Evolutionary conservation across 78 protist species (phyloP).

Genomic region (Dictyostelium brefeldianum): DNA sequence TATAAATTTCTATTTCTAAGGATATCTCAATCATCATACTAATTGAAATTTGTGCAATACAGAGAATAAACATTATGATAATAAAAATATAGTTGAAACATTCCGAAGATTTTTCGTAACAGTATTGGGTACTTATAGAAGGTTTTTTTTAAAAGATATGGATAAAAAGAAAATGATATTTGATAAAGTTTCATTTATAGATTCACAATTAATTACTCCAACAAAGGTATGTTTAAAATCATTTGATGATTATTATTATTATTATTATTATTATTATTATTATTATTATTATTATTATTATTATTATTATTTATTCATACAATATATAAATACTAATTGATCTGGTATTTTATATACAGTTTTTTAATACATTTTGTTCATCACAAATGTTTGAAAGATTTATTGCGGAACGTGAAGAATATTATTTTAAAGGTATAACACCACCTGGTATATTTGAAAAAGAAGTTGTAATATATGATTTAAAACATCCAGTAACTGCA

Average conservation of each 20-base stretch:
- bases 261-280: too few species aligned
- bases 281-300: not conserved
- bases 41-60: not conserved
- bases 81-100: constrained; percentile 67
- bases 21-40: not conserved
- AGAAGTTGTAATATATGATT: constrained; percentile 57
- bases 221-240: constrained; percentile 20
- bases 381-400: constrained; percentile 82
- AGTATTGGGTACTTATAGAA: constrained; percentile 72
- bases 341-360: constrained; percentile 44
- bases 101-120: constrained; percentile 71
- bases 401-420: constrained; percentile 78
- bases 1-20: not conserved
- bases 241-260: not conserved
- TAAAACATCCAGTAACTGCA: constrained; percentile 58
- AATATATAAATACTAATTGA: too few species aligned
- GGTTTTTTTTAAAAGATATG: constrained; percentile 77
- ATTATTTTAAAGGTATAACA: constrained; percentile 65
- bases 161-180: constrained; percentile 70
- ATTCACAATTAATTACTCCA: constrained; percentile 72
- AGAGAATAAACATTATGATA: constrained; percentile 59
- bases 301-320: too few species aligned
- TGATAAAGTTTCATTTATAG: constrained; percentile 71
- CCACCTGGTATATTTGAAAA: constrained; percentile 79
- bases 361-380: constrained; percentile 62